Conservation (phyloP, 148 eudicot species). For the Limonium bicolor region DNA sequence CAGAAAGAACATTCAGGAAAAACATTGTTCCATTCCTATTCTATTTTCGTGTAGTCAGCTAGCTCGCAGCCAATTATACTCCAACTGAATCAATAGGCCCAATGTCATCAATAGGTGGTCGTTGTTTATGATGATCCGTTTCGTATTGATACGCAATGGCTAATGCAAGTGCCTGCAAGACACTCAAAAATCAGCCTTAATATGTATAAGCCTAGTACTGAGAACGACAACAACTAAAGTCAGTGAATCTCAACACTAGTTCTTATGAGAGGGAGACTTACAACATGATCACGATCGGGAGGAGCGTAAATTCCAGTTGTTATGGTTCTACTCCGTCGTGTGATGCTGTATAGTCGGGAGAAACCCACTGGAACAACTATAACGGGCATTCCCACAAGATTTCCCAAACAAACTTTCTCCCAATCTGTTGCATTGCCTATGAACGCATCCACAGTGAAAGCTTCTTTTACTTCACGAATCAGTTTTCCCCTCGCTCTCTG, state of each 20-base stretch:
- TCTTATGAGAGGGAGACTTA: conserved; percentile 14
- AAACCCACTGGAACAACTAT: conserved; percentile 69
- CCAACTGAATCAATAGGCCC: too few species aligned
- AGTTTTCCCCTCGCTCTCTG: conserved; percentile 77
- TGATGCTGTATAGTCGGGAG: conserved; percentile 25
- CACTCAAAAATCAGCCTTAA: neutral
- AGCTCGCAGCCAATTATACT: too few species aligned
- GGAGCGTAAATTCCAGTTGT: conserved; percentile 82
- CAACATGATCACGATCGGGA: conserved; percentile 72
- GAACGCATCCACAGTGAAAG: conserved; percentile 70
- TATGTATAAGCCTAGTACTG: neutral
- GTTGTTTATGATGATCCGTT: conserved; percentile 67
- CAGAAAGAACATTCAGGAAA: too few species aligned
- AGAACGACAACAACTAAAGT: neutral
- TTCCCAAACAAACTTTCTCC: conserved; percentile 79
- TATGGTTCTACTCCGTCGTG: conserved; percentile 45
- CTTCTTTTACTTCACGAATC: conserved; percentile 48
- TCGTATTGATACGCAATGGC: conserved; percentile 67
- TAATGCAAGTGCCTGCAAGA: conserved; percentile 56
- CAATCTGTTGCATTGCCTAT: conserved; percentile 71
- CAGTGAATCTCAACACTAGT: neutral
- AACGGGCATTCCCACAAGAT: conserved; percentile 87
- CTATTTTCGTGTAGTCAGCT: too few species aligned
- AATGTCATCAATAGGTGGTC: conserved; percentile 80
- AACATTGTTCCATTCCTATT: too few species aligned